Percentiles rank a stretch among this genome's conserved stretches.
These are phyloP conservation scores for Sugiyamaella neomexicana DNA, from an alignment of 1,139 yeast genomes.

Conservation along the genomic window DNA sequence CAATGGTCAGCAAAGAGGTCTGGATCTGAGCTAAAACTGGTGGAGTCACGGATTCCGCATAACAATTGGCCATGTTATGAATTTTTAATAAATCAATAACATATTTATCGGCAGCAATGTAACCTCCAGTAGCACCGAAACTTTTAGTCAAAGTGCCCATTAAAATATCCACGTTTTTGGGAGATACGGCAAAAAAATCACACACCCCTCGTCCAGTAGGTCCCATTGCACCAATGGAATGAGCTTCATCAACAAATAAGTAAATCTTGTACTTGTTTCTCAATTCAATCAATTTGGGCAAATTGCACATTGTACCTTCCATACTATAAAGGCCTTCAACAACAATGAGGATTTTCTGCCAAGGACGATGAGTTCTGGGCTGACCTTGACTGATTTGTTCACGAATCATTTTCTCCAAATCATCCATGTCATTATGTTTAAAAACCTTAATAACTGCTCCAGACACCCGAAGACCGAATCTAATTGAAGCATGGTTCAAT, in stretches of 20 bases:
- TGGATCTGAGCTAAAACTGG: constrained; percentile 88
- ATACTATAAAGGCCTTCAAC: constrained; percentile 96
- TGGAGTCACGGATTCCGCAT: constrained; percentile 86
- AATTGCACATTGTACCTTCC: constrained; percentile 95
- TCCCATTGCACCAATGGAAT: constrained; percentile 97
- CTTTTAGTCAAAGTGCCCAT: constrained; percentile 99
- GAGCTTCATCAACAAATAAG: constrained; percentile 94
- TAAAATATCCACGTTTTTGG: constrained; percentile 73
- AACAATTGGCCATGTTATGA: constrained; percentile 68
- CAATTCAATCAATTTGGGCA: constrained; percentile 73
- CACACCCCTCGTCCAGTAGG: constrained; percentile 92
- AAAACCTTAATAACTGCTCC: constrained; percentile 93
- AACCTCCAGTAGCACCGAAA: constrained; percentile 99
- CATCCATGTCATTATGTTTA: constrained; percentile 87
- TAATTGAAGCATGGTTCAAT: constrained; percentile 90
- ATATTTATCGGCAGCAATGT: constrained; percentile 70
- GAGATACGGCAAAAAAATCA: constrained; percentile 82
- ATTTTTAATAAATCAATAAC: constrained; percentile 74
- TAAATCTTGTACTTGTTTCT: constrained; percentile 86
- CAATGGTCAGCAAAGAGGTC: constrained; percentile 73
- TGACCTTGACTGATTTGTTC: constrained; percentile 95
- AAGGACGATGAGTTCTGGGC: constrained; percentile 94
- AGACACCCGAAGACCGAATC: constrained; percentile 90
- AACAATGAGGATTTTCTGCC: constrained; percentile 90
- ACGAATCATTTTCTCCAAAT: constrained; percentile 73